Evolutionary conservation across 2,329 filamentous ascomycete genomes (phyloP), one percentile per base, ranked within the genome.

Genomic region (Bipolaris sorokiniana): DNA sequence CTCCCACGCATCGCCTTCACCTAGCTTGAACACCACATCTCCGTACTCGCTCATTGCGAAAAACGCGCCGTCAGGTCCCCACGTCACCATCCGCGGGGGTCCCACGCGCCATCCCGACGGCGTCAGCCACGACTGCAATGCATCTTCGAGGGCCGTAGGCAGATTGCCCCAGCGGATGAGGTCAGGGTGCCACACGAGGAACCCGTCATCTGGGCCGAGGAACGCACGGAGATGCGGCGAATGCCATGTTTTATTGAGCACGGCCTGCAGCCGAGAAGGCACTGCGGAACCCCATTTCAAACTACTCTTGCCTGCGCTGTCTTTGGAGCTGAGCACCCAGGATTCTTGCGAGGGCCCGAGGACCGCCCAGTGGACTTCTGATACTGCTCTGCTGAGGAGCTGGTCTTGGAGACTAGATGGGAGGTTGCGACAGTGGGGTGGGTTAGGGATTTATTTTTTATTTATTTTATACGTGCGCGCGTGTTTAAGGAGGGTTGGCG

Each of bases 21-120:
- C 72, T 0, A 72, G 47, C 1, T 64, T 46, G 34, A 70, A 75
- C 1, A 65, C 67, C 0, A 74, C 70, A 34, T 73, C 68, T 2
- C 71, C 74, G 37, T 76, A 76, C 54, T 76, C 73, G 42, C 72
- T 76, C 65, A 76, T 69, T 6, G 72, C 70, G 45, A 76, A 76
- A 54, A 69, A 76, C 4, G 73, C 69, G n/a, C 67, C 68, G 10
- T 68, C 59, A 7, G 59, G 60, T 0, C 73, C 72, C 71, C 73
- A 74, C 1, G 67, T 69, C 3, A 74, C 67, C 15, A 73, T 67
- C 3, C 71, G 56, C 2, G 74, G 74, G 1, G 74, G 70, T 0
- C 74, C 74, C 3, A 66, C 67, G n/a, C 67, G 69, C 74, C 74
- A 76, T 22, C 74, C 74, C 0, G 69, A 62, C 9, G 74, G 74